Percentiles rank a stretch among this genome's conserved stretches.
Evolutionary conservation across 2,329 filamentous ascomycete species (phyloP).

Genomic region (Fusarium veterinarium): DNA sequence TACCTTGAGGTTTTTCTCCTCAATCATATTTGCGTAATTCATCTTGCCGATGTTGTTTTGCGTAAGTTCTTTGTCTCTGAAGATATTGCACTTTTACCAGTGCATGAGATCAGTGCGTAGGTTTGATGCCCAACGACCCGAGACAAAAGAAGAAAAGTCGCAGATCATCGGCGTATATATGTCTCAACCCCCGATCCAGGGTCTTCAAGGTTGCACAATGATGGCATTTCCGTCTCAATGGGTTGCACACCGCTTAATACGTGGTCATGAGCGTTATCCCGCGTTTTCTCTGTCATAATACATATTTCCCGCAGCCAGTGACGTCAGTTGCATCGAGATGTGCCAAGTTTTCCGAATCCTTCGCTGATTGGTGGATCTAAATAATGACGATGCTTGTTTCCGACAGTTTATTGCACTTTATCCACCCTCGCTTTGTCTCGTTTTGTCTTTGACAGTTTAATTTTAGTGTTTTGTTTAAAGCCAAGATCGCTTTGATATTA

Average conservation of each 20-base stretch:
- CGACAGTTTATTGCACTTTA: neutral
- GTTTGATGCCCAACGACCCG: constrained; percentile 25
- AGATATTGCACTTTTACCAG: neutral
- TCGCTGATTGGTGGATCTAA: constrained; percentile 4
- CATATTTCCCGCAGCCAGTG: constrained; percentile 12
- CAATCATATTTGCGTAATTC: constrained; percentile 43
- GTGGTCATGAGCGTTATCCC: neutral
- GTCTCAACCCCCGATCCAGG: neutral
- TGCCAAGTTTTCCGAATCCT: constrained; percentile 15
- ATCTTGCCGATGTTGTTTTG: constrained; percentile 9
- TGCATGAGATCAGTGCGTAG: neutral
- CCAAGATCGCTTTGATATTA: neutral
- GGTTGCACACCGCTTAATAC: constrained; percentile 16
- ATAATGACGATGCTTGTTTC: constrained; percentile 15
- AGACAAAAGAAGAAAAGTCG: neutral
- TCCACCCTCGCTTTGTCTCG: constrained; percentile 4
- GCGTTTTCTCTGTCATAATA: constrained; percentile 16
- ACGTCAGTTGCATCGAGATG: constrained; percentile 6
- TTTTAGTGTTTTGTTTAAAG: neutral
- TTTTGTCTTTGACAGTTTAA: constrained; percentile 22
- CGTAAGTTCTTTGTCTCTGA: neutral
- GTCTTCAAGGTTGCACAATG: constrained; percentile 11
- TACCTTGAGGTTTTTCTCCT: constrained; percentile 44
- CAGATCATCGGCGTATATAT: constrained; percentile 20
- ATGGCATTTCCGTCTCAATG: constrained; percentile 8